phyloP scores from a whole-genome alignment of 2,329 filamentous ascomycete species.

The Colletotrichum falcatum region DNA sequence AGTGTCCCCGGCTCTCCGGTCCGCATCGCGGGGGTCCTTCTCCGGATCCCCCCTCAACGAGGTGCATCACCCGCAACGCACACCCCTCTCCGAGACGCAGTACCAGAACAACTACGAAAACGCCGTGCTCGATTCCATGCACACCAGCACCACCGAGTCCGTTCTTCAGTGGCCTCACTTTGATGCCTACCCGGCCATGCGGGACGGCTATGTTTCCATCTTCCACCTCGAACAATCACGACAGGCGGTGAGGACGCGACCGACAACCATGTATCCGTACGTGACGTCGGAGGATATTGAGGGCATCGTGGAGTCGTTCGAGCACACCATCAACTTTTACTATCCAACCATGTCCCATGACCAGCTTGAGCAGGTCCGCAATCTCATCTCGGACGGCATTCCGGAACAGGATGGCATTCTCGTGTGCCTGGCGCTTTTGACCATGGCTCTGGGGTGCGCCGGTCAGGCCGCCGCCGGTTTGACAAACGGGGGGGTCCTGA shows the following conservation, averaged over 20 bases:
- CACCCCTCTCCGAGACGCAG: slow-evolving; percentile 44
- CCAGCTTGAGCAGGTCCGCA: slow-evolving; percentile 51
- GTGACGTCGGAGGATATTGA: slow-evolving; percentile 56
- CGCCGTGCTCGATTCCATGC: slow-evolving; percentile 62
- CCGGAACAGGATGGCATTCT: slow-evolving; percentile 53
- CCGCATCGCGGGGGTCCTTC: slow-evolving; percentile 43
- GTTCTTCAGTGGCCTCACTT: slow-evolving; percentile 65
- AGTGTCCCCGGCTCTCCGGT: slow-evolving; percentile 43
- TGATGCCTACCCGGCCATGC: slow-evolving; percentile 56
- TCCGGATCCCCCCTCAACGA: slow-evolving; percentile 43
- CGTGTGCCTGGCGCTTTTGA: slow-evolving; percentile 58
- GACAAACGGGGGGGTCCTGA: slow-evolving; percentile 37
- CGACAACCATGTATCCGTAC: slow-evolving; percentile 56
- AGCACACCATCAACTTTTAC: slow-evolving; percentile 63
- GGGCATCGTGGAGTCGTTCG: slow-evolving; percentile 57
- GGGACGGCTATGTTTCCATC: slow-evolving; percentile 57
- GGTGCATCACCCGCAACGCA: slow-evolving; percentile 41
- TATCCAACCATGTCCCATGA: slow-evolving; percentile 61
- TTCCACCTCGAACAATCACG: slow-evolving; percentile 61
- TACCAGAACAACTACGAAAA: slow-evolving; percentile 54
- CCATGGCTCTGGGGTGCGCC: slow-evolving; percentile 61
- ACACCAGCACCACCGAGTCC: slow-evolving; percentile 63
- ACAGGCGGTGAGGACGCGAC: slow-evolving; percentile 49
- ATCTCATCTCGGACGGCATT: slow-evolving; percentile 49
- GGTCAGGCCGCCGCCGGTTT: slow-evolving; percentile 54